A percentile compares a stretch with the other conserved stretches of the same genome.
phyloP scores from a whole-genome alignment of 2,329 filamentous ascomycete species.

The Pseudomassariella vexata region DNA sequence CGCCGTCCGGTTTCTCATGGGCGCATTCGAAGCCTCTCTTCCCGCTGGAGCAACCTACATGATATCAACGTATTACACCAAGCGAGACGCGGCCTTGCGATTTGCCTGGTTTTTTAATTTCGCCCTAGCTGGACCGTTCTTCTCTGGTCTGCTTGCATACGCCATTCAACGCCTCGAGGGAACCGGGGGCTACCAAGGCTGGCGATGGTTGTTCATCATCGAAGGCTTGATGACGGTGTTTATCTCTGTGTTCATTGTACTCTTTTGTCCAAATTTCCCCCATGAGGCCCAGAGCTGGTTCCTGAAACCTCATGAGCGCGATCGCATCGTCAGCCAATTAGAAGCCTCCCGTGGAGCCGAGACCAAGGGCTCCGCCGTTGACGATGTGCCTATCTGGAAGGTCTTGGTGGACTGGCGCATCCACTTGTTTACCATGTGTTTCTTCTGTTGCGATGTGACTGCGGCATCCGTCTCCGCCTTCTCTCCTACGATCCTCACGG shows the following conservation, averaged over 20 bases:
- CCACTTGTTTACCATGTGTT: slow-evolving; percentile 21
- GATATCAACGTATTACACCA: slow-evolving; percentile 23
- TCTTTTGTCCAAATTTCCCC: slow-evolving; percentile 21
- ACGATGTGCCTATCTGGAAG: slow-evolving; percentile 17
- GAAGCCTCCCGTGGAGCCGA: slow-evolving; percentile 18
- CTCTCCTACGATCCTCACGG: slow-evolving; percentile 19
- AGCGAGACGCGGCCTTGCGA: slow-evolving; percentile 16
- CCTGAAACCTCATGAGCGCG: slow-evolving; percentile 15
- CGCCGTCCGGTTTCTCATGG: slow-evolving; percentile 55
- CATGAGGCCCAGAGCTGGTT: slow-evolving; percentile 21
- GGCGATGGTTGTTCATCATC: slow-evolving; percentile 42
- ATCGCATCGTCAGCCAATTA: slow-evolving; percentile 14
- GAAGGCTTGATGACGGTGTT: slow-evolving; percentile 20
- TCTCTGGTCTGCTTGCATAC: slow-evolving; percentile 35
- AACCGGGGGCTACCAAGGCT: slow-evolving; percentile 28
- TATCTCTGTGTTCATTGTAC: slow-evolving; percentile 13
- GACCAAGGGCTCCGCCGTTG: slow-evolving; percentile 14
- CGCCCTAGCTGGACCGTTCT: slow-evolving; percentile 31
- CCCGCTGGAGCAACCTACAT: slow-evolving; percentile 24
- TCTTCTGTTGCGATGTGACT: slow-evolving; percentile 24
- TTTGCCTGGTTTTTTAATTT: slow-evolving; percentile 27
- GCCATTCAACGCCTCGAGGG: slow-evolving; percentile 34
- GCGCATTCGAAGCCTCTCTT: slow-evolving; percentile 59
- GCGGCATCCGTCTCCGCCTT: slow-evolving; percentile 20
- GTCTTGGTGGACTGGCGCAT: slow-evolving; percentile 22